These are phyloP conservation scores for Chytridium lagenaria DNA, from an alignment of 371 early-diverging fungal genomes.

Conservation along the genomic window DNA sequence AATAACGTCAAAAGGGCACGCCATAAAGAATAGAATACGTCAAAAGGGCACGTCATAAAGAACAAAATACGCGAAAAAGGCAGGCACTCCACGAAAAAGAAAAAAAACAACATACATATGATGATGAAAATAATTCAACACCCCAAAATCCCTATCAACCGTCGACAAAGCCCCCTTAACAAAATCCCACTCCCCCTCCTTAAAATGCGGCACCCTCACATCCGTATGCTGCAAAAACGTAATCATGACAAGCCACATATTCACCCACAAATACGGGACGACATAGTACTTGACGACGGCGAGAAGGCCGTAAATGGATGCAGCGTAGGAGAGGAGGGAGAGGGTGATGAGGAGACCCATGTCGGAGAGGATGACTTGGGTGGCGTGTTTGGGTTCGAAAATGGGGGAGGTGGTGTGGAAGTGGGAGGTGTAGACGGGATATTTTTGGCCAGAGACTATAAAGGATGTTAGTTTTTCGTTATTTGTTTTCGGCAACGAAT, in stretches of 20 bases:
- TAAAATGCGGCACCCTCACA: constrained; percentile 79
- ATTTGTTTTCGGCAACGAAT: too few relatives aligned
- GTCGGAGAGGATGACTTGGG: constrained; percentile 70
- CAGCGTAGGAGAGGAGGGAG: constrained; percentile 59
- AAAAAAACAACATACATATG: constrained; percentile 57
- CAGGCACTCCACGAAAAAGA: too few relatives aligned
- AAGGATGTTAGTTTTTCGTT: too few relatives aligned
- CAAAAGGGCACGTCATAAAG: too few relatives aligned
- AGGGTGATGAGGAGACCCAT: constrained; percentile 68
- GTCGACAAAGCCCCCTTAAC: constrained; percentile 83
- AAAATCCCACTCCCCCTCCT: constrained; percentile 76
- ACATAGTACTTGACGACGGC: constrained; percentile 79
- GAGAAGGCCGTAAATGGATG: constrained; percentile 59
- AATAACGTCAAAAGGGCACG: too few relatives aligned
- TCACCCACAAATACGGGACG: constrained; percentile 76
- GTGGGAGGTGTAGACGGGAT: constrained; percentile 79
- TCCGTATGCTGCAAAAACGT: constrained; percentile 91
- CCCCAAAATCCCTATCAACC: constrained; percentile 85
- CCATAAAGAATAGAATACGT: too few relatives aligned
- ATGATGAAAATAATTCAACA: constrained; percentile 82
- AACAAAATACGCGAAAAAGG: too few relatives aligned
- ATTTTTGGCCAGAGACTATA: constrained; percentile 71
- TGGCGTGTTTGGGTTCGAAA: constrained; percentile 72
- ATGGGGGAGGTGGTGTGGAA: constrained; percentile 78
- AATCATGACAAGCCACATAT: constrained; percentile 87